Evolutionary conservation across 2,329 filamentous ascomycete genomes (phyloP).

Genomic region (Rhynchosporium secalis): DNA sequence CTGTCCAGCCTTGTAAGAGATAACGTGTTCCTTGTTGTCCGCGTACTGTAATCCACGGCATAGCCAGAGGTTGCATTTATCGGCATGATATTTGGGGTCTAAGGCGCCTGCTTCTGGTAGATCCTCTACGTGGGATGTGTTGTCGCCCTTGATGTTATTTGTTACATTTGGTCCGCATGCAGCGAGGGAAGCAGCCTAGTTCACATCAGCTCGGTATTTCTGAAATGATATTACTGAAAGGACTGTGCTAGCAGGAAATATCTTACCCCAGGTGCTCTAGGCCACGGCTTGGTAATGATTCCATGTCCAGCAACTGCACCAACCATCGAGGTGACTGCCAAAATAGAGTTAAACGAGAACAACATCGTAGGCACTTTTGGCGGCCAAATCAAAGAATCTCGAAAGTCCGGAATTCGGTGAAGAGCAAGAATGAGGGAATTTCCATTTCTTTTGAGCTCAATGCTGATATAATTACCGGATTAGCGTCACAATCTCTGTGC

Average conservation of each 20-base stretch:
- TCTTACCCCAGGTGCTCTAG: conserved; percentile 3
- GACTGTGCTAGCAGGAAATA: conserved; percentile 31
- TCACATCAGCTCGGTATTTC: conserved; percentile 42
- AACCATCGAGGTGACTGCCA: not conserved
- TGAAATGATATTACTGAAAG: conserved; percentile 43
- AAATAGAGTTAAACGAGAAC: not conserved
- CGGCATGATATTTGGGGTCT: conserved; percentile 30
- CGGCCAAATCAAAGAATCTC: not conserved
- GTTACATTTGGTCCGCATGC: conserved; percentile 48
- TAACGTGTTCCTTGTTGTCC: conserved; percentile 46
- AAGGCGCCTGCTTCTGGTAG: conserved; percentile 42
- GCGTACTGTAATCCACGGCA: conserved; percentile 48
- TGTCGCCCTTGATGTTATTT: conserved; percentile 34
- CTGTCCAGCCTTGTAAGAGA: conserved; percentile 46
- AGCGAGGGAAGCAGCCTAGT: conserved; percentile 44
- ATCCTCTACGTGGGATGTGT: conserved; percentile 38
- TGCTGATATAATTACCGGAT: not conserved
- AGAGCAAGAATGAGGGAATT: conserved; percentile 13
- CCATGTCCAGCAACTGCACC: not conserved
- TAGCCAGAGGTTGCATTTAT: conserved; percentile 45
- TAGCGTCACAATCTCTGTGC: not conserved
- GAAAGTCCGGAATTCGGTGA: too few relatives aligned
- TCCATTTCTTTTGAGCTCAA: conserved; percentile 1
- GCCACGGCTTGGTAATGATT: conserved; percentile 4
- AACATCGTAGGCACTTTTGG: not conserved